phyloP scores from a whole-genome alignment of 169 alveolate genomes.

The Cryptosporidium andersoni region DNA sequence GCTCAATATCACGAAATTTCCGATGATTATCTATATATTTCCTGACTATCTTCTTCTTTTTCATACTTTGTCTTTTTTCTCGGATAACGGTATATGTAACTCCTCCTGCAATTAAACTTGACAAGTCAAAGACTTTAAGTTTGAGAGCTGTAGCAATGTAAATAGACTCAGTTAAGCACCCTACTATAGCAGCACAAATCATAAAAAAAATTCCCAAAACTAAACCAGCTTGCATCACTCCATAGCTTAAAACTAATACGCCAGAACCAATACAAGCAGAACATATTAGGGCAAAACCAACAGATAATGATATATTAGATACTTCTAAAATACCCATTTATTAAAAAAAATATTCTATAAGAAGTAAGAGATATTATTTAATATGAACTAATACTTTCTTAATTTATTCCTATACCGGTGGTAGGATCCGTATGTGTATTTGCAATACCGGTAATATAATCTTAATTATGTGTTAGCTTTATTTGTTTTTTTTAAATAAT shows the following conservation, averaged over 20 bases:
- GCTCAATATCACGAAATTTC: background rate
- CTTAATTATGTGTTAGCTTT: no score
- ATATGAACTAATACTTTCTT: no score
- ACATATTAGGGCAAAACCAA: constrained; percentile 49
- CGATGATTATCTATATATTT: background rate
- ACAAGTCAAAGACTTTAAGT: constrained; percentile 24
- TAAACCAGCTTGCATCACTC: constrained; percentile 69
- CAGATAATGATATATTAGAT: constrained; percentile 19
- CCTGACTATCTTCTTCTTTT: constrained; percentile 1
- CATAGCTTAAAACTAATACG: constrained; percentile 58
- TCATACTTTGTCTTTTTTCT: constrained; percentile 56
- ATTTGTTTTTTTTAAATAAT: no score
- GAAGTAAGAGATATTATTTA: no score
- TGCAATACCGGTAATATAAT: no score
- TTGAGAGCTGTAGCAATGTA: constrained; percentile 35
- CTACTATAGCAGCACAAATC: constrained; percentile 40
- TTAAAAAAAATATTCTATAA: no score
- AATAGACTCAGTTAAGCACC: constrained; percentile 53
- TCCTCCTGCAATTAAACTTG: constrained; percentile 45
- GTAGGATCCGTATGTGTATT: no score
- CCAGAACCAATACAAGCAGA: constrained; percentile 61
- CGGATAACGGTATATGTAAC: constrained; percentile 63
- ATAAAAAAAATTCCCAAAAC: constrained; percentile 29
- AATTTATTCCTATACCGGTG: background rate
- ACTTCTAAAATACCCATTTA: no score